Evolutionary conservation across 441 rosid genomes (phyloP).

Genomic region (Croton setiger): DNA sequence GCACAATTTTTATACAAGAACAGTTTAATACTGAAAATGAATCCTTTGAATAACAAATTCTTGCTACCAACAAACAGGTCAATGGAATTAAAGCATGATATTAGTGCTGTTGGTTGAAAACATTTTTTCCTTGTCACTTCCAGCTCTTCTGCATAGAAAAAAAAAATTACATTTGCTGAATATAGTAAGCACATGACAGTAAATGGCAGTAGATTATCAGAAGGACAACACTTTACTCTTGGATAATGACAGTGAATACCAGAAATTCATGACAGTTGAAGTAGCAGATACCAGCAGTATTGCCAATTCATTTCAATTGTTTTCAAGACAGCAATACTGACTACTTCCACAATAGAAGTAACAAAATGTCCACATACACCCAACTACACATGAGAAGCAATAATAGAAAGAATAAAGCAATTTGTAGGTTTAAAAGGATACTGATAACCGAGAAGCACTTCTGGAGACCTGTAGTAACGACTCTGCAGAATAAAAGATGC

Average conservation of each 20-base stretch:
- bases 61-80: neutral
- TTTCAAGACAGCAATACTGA: neutral
- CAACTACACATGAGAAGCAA: neutral
- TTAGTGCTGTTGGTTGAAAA: neutral
- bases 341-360: neutral
- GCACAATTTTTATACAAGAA: neutral
- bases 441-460: conserved; percentile 98
- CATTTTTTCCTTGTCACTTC: neutral
- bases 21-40: neutral
- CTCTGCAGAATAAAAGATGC: conserved; percentile 61
- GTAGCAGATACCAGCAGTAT: neutral
- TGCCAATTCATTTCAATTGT: neutral
- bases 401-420: conserved; percentile 6
- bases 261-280: neutral
- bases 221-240: neutral
- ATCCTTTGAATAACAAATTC: neutral
- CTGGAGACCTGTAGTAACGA: conserved; percentile 99
- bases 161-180: neutral
- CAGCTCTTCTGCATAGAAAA: neutral
- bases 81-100: neutral
- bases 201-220: neutral
- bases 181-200: neutral
- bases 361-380: neutral
- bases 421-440: conserved; percentile 54
- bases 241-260: neutral